These are phyloP conservation scores for Prunella vulgaris DNA, from an alignment of 257 asterid genomes.

Conservation along the genomic window DNA sequence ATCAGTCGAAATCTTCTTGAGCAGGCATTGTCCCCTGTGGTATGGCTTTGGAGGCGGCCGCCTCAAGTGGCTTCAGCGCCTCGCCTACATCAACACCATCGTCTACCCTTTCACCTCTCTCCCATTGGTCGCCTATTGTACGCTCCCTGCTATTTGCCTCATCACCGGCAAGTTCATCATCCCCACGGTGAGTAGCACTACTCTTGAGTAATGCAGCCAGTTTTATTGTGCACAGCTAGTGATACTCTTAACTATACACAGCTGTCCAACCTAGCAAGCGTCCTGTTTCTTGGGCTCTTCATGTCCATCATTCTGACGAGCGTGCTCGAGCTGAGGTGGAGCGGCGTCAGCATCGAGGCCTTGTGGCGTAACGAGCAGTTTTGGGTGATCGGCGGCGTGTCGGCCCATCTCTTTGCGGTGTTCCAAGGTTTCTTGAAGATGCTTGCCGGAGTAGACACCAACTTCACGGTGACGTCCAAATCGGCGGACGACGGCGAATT, in stretches of 20 bases:
- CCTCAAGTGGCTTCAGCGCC: constrained; percentile 81
- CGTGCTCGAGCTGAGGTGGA: constrained; percentile 91
- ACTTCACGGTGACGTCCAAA: constrained; percentile 84
- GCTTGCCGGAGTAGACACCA: constrained; percentile 91
- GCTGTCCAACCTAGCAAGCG: constrained; percentile 91
- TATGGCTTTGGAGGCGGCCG: constrained; percentile 95
- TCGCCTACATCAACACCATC: constrained; percentile 88
- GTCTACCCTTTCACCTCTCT: constrained; percentile 96
- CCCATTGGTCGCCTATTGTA: constrained; percentile 86
- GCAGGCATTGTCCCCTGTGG: constrained; percentile 96
- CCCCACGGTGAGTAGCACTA: constrained; percentile 56
- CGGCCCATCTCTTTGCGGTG: constrained; percentile 97
- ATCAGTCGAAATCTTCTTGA: constrained; percentile 88
- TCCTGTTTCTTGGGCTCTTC: constrained; percentile 78
- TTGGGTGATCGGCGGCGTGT: constrained; percentile 98
- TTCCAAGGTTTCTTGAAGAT: constrained; percentile 93
- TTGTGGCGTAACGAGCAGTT: constrained; percentile 98
- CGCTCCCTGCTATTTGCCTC: constrained; percentile 83
- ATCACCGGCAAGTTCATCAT: constrained; percentile 92
- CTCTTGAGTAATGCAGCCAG: no score
- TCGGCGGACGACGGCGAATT: constrained; percentile 82
- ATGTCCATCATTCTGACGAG: constrained; percentile 74
- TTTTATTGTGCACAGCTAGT: no score
- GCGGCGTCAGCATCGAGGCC: constrained; percentile 92
- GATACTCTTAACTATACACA: no score